phyloP scores from a whole-genome alignment of 2,329 filamentous ascomycete genomes.

The Paraconiothyrium sp. region DNA sequence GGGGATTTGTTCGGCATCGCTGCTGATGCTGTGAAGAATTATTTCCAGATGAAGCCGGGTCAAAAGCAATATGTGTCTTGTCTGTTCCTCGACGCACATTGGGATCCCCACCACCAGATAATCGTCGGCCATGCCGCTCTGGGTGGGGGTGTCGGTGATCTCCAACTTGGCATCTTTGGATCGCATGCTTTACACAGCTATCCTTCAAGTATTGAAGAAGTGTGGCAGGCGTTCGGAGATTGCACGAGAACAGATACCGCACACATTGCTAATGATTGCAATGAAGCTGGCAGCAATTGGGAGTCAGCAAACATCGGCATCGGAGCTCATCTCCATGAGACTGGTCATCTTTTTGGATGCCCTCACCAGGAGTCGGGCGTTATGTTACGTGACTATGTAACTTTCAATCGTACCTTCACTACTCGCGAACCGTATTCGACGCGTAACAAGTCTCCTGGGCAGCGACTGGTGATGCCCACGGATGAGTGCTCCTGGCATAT shows the following conservation, averaged over 20 bases:
- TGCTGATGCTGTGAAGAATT: slow-evolving; percentile 76
- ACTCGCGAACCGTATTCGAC: slow-evolving; percentile 86
- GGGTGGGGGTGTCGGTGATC: slow-evolving; percentile 76
- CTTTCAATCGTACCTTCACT: slow-evolving; percentile 83
- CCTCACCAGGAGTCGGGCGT: slow-evolving; percentile 90
- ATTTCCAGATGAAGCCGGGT: slow-evolving; percentile 78
- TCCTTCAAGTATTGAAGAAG: slow-evolving; percentile 86
- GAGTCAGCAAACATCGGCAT: slow-evolving; percentile 95
- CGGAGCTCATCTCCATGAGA: slow-evolving; percentile 90
- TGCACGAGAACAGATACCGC: slow-evolving; percentile 87
- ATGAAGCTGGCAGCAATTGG: slow-evolving; percentile 90
- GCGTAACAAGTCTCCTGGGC: slow-evolving; percentile 82
- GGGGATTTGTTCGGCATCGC: slow-evolving; percentile 81
- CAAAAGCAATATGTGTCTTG: slow-evolving; percentile 91
- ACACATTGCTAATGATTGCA: slow-evolving; percentile 83
- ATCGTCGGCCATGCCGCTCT: slow-evolving; percentile 85
- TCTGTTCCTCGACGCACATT: slow-evolving; percentile 86
- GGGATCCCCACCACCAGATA: slow-evolving; percentile 76
- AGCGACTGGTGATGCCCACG: slow-evolving; percentile 73
- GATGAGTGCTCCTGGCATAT: slow-evolving; percentile 95
- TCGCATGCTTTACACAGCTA: slow-evolving; percentile 94
- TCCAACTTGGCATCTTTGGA: slow-evolving; percentile 89
- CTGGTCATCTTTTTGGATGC: slow-evolving; percentile 88
- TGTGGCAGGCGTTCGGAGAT: slow-evolving; percentile 87
- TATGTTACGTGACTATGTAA: slow-evolving; percentile 90